Evolutionary conservation across 2,329 filamentous ascomycete species (phyloP).

Genomic region (Cercospora zeae-maydis): DNA sequence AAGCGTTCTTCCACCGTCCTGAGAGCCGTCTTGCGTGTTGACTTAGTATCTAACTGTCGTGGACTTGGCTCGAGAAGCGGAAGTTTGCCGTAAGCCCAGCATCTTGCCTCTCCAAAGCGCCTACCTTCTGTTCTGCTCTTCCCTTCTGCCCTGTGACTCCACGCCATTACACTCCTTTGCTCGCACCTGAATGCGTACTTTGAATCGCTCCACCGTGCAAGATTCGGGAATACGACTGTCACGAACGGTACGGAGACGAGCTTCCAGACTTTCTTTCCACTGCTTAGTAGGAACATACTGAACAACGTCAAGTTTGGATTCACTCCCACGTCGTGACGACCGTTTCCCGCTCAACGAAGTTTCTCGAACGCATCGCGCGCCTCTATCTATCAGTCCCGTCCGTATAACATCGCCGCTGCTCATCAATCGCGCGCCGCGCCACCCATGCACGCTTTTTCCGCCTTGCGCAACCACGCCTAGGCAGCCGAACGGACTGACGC

Average conservation of each 20-base stretch:
- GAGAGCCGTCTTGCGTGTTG: background rate
- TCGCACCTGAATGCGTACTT: background rate
- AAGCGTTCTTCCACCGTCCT: background rate
- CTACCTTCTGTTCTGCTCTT: background rate
- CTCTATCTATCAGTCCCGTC: background rate
- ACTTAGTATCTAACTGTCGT: background rate
- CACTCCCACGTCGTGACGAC: background rate
- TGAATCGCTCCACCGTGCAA: background rate
- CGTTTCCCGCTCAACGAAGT: background rate
- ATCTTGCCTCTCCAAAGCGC: background rate
- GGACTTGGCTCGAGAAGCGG: background rate
- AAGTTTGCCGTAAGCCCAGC: background rate
- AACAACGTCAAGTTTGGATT: background rate
- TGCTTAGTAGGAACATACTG: slow-evolving; percentile 1
- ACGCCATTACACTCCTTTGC: background rate
- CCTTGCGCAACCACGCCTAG: slow-evolving; percentile 9
- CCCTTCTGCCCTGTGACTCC: background rate
- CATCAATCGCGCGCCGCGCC: slow-evolving; percentile 1
- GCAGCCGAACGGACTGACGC: background rate
- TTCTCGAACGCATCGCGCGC: background rate
- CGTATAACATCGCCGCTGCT: background rate
- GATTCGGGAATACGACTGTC: background rate
- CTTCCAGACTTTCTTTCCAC: background rate
- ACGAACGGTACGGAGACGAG: background rate
- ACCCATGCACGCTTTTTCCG: slow-evolving; percentile 7